A percentile compares a stretch with the other conserved stretches of the same genome.
phyloP scores from a whole-genome alignment of 768 basidiomycete genomes.

The Termitomyces sp. region DNA sequence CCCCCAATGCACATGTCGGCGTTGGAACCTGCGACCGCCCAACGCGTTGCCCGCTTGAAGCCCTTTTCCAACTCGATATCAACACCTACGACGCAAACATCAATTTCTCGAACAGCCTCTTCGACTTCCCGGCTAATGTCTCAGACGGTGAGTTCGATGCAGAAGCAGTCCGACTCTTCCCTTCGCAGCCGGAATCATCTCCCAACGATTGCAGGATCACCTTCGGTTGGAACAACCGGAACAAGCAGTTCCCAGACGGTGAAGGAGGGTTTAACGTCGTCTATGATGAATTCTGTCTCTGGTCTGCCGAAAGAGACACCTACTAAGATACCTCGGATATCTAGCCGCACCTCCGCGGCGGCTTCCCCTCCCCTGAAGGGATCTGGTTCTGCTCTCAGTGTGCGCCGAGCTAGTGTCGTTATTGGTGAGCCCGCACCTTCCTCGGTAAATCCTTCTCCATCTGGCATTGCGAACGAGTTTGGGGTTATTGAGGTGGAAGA shows the following conservation, averaged over 20 bases:
- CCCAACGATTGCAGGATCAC: constrained; percentile 92
- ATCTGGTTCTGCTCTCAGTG: constrained; percentile 43
- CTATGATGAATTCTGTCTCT: constrained; percentile 46
- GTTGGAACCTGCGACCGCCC: constrained; percentile 74
- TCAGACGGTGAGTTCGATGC: constrained; percentile 83
- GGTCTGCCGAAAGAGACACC: constrained; percentile 76
- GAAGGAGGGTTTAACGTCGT: constrained; percentile 51
- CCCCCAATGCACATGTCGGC: constrained; percentile 92
- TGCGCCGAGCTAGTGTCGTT: constrained; percentile 70
- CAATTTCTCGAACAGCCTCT: constrained; percentile 31
- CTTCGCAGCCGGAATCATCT: constrained; percentile 72
- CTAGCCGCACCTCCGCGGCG: constrained; percentile 75
- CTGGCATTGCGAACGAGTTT: constrained; percentile 64
- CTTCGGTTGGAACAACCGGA: constrained; percentile 71
- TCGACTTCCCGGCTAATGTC: constrained; percentile 63
- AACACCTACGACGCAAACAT: constrained; percentile 34
- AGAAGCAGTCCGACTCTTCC: constrained; percentile 82
- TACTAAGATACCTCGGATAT: constrained; percentile 90
- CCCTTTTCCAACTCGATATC: constrained; percentile 44
- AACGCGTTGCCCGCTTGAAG: constrained; percentile 82
- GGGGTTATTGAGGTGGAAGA: constrained; percentile 71
- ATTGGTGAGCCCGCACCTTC: constrained; percentile 41
- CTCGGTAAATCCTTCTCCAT: constrained; percentile 66
- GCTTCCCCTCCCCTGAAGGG: constrained; percentile 68
- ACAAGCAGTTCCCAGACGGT: constrained; percentile 40